Evolutionary conservation across 306 rosid genomes (phyloP), one percentile per base, ranked within the genome.

Genomic region (Lathyrus sativus): DNA sequence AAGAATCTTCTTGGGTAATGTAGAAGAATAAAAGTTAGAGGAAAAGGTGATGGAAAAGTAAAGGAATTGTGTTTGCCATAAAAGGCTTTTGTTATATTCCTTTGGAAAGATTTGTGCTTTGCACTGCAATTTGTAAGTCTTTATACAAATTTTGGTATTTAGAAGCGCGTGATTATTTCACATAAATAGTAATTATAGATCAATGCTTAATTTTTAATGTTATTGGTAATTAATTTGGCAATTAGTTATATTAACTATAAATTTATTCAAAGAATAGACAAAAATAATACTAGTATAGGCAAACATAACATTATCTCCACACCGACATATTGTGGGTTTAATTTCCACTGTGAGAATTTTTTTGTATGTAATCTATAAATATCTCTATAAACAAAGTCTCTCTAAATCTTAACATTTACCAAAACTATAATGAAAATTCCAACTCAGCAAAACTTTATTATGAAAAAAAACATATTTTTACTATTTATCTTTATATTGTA

Each of bases 61-160:
- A 77, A 77, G 64, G 63, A 1, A 39, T 60, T 15, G 68, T 41
- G 66, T 50, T 83, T 49, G 67, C 84, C 70, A 76, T 26, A 70
- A 76, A 75, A 70, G 72, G 54, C 26, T 57, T 77, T 62, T 19
- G 74, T 48, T 59, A 75, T 77, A 82, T 80, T 87, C 87, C 79
- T 42, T 66, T 28, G 14, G 54, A 78, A 33, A n/a, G 28, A 56
- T 31, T 70, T 75, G 71, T 65, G 48, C 9, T 42, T 50, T 37
- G 73, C 43, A 19, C 11, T 50, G 74, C 74, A 59, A 48, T 24
- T 68, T 50, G 65, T 49, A 19, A 35, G 26, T 28, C 11, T 44
- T 18, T 59, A 58, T 42, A 31, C 12, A 24, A 28, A 58, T 54
- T 5, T 26, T 29, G 17, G 12, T 15, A 1, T 24, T 5, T 55